Base-by-base conservation (phyloP, 164 flowering plant species). In the Tetracentron sinense region DNA sequence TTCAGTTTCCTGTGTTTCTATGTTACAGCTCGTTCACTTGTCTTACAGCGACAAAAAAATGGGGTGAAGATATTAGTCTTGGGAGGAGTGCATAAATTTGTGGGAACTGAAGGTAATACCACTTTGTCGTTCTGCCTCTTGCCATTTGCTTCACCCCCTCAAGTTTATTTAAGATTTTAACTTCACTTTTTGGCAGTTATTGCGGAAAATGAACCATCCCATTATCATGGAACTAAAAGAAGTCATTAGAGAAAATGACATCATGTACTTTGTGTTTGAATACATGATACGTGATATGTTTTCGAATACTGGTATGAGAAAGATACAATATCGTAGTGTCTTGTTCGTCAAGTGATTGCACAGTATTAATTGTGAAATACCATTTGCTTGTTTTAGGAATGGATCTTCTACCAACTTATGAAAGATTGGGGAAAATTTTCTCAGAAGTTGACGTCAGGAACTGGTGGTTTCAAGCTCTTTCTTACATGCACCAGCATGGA, bases 171-270 rank as follows among this genome's bases (percentile, higher is more conserved):
- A 28, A 0, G 17, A 28, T 23, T 35, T 21, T 26, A 22, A 1
- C 21, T 49, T 22, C 46, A 21, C 64, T 21, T 63, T 62, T 8
- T 79, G 62, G 62, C 85, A 95, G 99, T 95, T 98, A 46, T 58
- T 95, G 77, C 74, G 89, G 56, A 95, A 80, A 73, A 92, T 95
- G 99, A 88, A 68, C 79, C 99, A 95, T 76, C 89, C 91, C 2
- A 95, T 89, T 62, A 84, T 94, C 54, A 92, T 94, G 72, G 91
- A 94, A 90, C 96, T 95, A 53, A 95, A 88, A 81, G 99, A 92
- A 84, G 97, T 95, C 55, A 83, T 95, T 52, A 78, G 99, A 68
- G 99, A 92, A 69, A 75, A 83, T 75, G 94, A 95, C 50, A 75
- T 91, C 55, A 67, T 95, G 63, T 87, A 85, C 72, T 92, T 95